Conservation (phyloP, 805 yeast species). For the Kodamaea lidongshanica region DNA sequence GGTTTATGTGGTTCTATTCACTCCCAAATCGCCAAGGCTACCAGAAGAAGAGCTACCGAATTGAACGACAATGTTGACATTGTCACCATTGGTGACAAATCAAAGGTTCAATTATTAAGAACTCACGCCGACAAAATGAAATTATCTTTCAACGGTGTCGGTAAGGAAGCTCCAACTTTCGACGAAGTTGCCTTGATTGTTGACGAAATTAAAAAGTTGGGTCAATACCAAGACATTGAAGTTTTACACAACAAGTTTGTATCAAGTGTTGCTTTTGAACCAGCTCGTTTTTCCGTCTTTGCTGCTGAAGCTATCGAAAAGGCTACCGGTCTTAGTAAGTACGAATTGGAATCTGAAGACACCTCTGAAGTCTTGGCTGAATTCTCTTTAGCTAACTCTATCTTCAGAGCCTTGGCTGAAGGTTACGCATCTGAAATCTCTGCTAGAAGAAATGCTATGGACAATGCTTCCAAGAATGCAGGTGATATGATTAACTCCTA, state of each 20-base stretch:
- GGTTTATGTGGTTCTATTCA: constrained; percentile 99
- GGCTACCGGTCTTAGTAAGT: constrained; percentile 80
- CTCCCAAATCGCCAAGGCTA: constrained; percentile 86
- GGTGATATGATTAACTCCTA: constrained; percentile 96
- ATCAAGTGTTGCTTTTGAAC: constrained; percentile 86
- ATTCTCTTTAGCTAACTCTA: constrained; percentile 84
- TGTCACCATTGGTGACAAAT: constrained; percentile 91
- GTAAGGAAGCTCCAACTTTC: constrained; percentile 95
- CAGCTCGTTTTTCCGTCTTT: constrained; percentile 61
- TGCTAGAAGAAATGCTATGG: constrained; percentile 99
- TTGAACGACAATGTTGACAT: constrained; percentile 63
- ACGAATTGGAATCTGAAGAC: constrained; percentile 63
- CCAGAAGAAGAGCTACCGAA: constrained; percentile 61
- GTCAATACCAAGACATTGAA: constrained; percentile 71
- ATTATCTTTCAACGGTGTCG: constrained; percentile 82
- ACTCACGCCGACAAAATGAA: constrained; percentile 62
- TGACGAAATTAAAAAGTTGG: constrained; percentile 68
- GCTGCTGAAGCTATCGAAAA: constrained; percentile 65
- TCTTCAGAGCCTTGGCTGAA: constrained; percentile 89
- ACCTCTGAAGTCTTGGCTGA: constrained; percentile 73
- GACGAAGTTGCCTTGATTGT: constrained; percentile 83
- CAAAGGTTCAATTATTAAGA: constrained; percentile 83
- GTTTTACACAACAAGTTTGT: constrained; percentile 83
- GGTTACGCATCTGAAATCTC: constrained; percentile 97
- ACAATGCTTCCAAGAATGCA: constrained; percentile 98